Base-by-base conservation (phyloP, 2,329 filamentous ascomycete species). In the Diaporthe eres region DNA sequence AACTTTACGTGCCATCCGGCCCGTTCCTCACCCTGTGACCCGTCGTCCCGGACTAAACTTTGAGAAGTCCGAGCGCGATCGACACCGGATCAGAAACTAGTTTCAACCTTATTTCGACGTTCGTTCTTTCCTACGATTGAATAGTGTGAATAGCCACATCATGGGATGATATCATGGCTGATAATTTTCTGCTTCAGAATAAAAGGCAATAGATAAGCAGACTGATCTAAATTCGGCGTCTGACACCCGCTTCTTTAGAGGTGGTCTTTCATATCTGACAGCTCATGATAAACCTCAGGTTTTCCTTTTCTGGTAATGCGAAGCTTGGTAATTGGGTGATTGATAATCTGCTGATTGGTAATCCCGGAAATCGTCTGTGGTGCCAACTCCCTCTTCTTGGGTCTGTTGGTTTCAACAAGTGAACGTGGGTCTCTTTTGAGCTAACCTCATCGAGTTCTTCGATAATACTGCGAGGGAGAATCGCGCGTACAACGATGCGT, bases 301-400 rank as follows among this genome's bases (percentile, higher is more conserved):
- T 60, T 34, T 39, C 57, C 31, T 60, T 8, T 39, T 39, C 31
- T 12, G 57, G 31, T 13, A 60, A 39, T n/a, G 28, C 57, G 28
- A 4, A 39, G 34, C 57, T 60, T 60, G 57, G 57, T 60, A 60
- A 60, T 39, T 60, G 1, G 22, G 34, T n/a, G 57, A 60, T 60
- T 60, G 31, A 60, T 60, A 60, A 60, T 60, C 34, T 60, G 17
- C 34, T n/a, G 31, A 60, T 57, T 57, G 53, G 53, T 57, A 34
- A 57, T 31, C 25, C 15, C n/a, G 4, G 8, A 28, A 31, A 2
- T 31, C 25, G 2, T 55, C 51, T 34, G n/a, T 19, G 53, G 28
- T 22, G 4, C 15, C 15, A 57, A 10, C 53, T 34, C 28, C 17
- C 28, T 57, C 3, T 57, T 13, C 28, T 34, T 34, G 12, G 28